Conservation (phyloP, 768 basidiomycete genomes). For the Naganishia vaughanmartiniae region DNA sequence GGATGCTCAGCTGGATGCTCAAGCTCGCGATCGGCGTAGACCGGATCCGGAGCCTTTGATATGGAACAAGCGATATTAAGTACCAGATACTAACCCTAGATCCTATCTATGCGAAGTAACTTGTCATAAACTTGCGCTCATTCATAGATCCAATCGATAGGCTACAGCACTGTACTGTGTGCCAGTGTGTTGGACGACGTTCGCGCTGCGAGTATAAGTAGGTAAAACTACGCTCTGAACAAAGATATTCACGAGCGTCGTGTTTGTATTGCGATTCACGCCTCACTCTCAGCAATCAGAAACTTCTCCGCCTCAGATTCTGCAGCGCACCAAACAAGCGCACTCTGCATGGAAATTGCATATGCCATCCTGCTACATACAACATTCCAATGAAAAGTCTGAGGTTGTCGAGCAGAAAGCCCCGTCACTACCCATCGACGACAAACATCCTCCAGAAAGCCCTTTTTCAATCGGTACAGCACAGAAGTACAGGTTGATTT, state of each 20-base stretch:
- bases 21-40: background rate
- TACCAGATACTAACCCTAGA: background rate
- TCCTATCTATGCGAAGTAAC: too few species aligned
- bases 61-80: background rate
- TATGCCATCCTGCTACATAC: conserved; percentile 25
- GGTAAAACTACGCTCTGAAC: too few species aligned
- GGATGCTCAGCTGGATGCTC: too few species aligned
- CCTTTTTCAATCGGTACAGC: conserved; percentile 18
- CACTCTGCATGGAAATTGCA: conserved; percentile 16
- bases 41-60: background rate
- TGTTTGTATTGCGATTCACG: too few species aligned
- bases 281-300: background rate
- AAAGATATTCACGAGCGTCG: too few species aligned
- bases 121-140: too few species aligned
- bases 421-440: conserved; percentile 13
- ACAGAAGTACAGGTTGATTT: conserved; percentile 16
- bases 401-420: conserved; percentile 22
- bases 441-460: conserved; percentile 25
- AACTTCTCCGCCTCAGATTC: too few species aligned
- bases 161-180: too few species aligned
- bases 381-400: conserved; percentile 15
- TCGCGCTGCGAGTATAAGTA: too few species aligned
- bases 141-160: too few species aligned
- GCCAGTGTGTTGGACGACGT: too few species aligned
- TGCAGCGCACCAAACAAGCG: background rate